Evolutionary conservation across 2,329 filamentous ascomycete species (phyloP).

Genomic region (Aureobasidium subglaciale): DNA sequence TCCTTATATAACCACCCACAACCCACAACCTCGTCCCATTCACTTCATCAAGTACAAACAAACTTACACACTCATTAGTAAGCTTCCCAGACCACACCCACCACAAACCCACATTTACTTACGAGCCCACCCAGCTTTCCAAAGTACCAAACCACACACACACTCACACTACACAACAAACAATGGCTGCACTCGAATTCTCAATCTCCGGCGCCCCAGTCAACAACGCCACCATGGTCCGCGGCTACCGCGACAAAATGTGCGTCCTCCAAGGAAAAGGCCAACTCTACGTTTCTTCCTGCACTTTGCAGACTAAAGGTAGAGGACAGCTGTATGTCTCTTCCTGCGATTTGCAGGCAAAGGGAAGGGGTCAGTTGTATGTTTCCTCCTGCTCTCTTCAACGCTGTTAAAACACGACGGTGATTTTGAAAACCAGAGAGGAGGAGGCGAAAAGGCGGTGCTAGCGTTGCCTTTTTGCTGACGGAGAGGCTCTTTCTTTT

Average conservation of each 20-base stretch:
- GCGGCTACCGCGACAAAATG: background rate
- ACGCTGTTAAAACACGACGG: too few relatives aligned
- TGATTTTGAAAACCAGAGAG: too few relatives aligned
- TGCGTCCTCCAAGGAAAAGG: background rate
- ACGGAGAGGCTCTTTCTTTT: too few relatives aligned
- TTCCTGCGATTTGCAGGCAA: background rate
- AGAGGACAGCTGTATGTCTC: background rate
- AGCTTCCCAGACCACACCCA: background rate
- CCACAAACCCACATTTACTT: background rate
- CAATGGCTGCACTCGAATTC: background rate
- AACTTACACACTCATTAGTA: conserved; percentile 4
- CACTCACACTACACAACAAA: background rate
- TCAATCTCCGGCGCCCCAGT: background rate
- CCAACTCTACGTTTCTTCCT: background rate
- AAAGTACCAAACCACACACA: conserved; percentile 2
- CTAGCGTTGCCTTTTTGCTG: too few relatives aligned
- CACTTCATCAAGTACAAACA: background rate
- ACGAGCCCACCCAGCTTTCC: background rate
- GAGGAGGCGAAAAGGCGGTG: too few relatives aligned
- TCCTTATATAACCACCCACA: background rate
- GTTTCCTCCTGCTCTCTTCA: background rate
- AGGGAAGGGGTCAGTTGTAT: background rate
- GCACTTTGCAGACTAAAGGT: background rate
- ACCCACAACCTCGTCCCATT: background rate
- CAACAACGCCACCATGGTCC: background rate